Evolutionary conservation across 2,329 filamentous ascomycete species (phyloP).

Genomic region (Neofusicoccum umdonicola): DNA sequence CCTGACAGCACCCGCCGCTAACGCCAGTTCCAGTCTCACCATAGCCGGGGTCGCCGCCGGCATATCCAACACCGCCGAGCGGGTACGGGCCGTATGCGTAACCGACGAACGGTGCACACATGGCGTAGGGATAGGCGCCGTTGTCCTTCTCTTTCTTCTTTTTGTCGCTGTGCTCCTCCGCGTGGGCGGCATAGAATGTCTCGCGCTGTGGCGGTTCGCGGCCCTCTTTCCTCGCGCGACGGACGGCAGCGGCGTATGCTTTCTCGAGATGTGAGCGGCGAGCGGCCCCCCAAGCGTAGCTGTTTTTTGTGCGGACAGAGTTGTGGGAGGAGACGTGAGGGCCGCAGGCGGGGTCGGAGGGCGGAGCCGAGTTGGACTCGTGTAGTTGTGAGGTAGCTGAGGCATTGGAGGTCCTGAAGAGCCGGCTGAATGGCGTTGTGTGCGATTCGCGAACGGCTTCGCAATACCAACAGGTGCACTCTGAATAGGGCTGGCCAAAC

Average conservation of each 20-base stretch:
- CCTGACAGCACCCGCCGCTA: slow-evolving; percentile 48
- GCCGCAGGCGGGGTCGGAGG: not conserved
- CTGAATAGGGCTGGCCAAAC: slow-evolving; percentile 67
- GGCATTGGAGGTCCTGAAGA: slow-evolving; percentile 46
- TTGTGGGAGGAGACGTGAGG: slow-evolving; percentile 72
- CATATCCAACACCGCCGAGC: slow-evolving; percentile 26
- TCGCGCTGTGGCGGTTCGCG: slow-evolving; percentile 22
- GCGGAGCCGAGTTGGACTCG: slow-evolving; percentile 40
- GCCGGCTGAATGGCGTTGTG: slow-evolving; percentile 46
- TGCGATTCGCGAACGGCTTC: slow-evolving; percentile 64
- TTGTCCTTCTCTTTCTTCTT: not conserved
- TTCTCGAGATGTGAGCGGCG: slow-evolving; percentile 11
- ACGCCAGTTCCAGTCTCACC: slow-evolving; percentile 41
- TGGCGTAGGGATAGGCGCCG: not conserved
- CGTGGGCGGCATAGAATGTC: not conserved
- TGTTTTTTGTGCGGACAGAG: slow-evolving; percentile 49
- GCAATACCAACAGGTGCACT: slow-evolving; percentile 84
- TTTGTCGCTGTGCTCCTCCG: slow-evolving; percentile 15
- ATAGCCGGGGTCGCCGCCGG: slow-evolving; percentile 30
- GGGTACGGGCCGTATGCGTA: slow-evolving; percentile 46
- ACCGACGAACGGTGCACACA: slow-evolving; percentile 46
- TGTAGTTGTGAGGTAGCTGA: slow-evolving; percentile 48
- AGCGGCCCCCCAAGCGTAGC: not conserved
- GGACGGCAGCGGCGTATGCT: slow-evolving; percentile 5
- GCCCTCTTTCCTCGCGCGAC: slow-evolving; percentile 35